Conservation (phyloP, 2,329 filamentous ascomycete species). For the Alternaria sp. region DNA sequence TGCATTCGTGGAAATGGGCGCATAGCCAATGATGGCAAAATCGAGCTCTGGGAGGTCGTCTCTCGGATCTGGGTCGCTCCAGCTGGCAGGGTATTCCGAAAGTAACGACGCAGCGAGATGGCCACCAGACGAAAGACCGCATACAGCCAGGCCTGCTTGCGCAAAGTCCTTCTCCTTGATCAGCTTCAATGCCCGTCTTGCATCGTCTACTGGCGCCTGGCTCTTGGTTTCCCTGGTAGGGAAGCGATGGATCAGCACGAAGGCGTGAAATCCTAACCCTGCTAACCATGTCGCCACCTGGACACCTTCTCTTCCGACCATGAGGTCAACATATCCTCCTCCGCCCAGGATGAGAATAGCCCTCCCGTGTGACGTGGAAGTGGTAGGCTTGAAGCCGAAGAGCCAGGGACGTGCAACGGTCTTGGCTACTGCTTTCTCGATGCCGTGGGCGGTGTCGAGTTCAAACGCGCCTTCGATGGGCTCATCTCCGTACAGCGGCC, state of each 20-base stretch:
- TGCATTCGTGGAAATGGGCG: constrained; percentile 33
- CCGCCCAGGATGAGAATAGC: constrained; percentile 26
- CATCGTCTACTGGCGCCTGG: constrained; percentile 31
- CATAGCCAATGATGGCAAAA: constrained; percentile 33
- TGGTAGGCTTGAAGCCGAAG: constrained; percentile 23
- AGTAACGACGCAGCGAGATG: constrained; percentile 31
- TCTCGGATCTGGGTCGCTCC: neutral
- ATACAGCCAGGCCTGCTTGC: constrained; percentile 6
- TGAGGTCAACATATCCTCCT: constrained; percentile 32
- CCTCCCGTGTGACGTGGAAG: constrained; percentile 1
- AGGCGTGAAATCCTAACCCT: constrained; percentile 27
- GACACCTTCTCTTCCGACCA: constrained; percentile 33
- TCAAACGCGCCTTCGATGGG: constrained; percentile 25
- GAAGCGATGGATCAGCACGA: constrained; percentile 33
- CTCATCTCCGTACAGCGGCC: constrained; percentile 17
- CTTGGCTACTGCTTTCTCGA: constrained; percentile 24
- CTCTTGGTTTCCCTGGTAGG: constrained; percentile 21
- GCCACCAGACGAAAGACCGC: constrained; percentile 31
- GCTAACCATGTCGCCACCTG: constrained; percentile 30
- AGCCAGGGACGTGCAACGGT: constrained; percentile 28
- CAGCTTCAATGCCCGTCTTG: constrained; percentile 19
- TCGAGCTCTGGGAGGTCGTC: constrained; percentile 6
- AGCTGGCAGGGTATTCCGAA: constrained; percentile 20
- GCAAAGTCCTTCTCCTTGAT: constrained; percentile 17
- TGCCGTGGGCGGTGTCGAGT: constrained; percentile 1